Percentiles rank a stretch among this genome's conserved stretches.
Evolutionary conservation across 768 basidiomycete genomes (phyloP).

Genomic region (Lactarius sanguifluus): DNA sequence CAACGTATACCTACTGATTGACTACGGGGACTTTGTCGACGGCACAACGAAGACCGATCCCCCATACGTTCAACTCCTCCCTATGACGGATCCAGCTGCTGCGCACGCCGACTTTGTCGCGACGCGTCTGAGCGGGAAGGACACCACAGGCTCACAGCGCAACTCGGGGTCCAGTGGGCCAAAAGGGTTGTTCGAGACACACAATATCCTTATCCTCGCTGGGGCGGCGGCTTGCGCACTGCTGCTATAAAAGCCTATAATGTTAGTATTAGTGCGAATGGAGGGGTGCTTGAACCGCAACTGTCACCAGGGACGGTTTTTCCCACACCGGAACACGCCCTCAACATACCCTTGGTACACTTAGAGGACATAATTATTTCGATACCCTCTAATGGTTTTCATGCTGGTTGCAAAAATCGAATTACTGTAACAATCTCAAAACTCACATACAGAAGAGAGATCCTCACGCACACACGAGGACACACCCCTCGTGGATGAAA

Average conservation of each 20-base stretch:
- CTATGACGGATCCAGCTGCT: conserved; percentile 43
- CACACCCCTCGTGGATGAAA: too few relatives aligned
- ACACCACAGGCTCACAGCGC: conserved; percentile 6
- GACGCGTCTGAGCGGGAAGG: conserved; percentile 10
- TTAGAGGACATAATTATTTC: too few relatives aligned
- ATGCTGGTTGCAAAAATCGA: too few relatives aligned
- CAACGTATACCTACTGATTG: conserved; percentile 61
- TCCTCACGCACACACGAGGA: too few relatives aligned
- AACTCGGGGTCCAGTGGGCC: not conserved
- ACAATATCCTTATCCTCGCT: conserved; percentile 9
- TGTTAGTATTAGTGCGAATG: too few relatives aligned
- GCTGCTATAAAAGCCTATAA: not conserved
- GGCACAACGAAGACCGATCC: conserved; percentile 39
- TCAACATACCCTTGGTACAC: too few relatives aligned
- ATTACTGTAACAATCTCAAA: too few relatives aligned
- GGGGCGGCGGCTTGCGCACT: not conserved
- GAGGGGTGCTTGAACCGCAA: too few relatives aligned
- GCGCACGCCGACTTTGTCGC: conserved; percentile 23
- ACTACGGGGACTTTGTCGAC: conserved; percentile 62
- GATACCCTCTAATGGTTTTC: too few relatives aligned
- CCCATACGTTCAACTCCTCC: conserved; percentile 63
- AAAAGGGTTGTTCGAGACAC: conserved; percentile 8
- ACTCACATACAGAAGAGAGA: too few relatives aligned
- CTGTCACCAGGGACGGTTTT: too few relatives aligned
- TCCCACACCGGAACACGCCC: too few relatives aligned